phyloP scores from a whole-genome alignment of 805 yeast genomes.

The Metschnikowia anglica region DNA sequence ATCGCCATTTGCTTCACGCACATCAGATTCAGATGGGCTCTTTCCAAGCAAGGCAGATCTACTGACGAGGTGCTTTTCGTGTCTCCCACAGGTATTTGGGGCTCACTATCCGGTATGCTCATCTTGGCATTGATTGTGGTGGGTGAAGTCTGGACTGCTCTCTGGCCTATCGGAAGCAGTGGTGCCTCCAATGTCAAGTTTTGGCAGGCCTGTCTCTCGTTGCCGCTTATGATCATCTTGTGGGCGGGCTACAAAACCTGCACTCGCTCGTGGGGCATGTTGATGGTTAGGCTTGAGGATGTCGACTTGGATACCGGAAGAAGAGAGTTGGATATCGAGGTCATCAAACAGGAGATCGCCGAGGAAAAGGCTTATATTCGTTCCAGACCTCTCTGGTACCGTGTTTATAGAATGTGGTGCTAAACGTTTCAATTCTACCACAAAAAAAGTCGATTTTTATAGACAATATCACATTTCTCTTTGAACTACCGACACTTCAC shows the following conservation, averaged over 20 bases:
- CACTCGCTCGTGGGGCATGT: conserved; percentile 29
- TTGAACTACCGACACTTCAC: too few relatives aligned
- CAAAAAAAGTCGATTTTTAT: background rate
- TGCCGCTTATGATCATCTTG: conserved; percentile 43
- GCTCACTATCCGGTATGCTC: conserved; percentile 34
- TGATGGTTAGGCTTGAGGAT: conserved; percentile 44
- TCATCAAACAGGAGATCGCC: conserved; percentile 37
- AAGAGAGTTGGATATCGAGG: conserved; percentile 36
- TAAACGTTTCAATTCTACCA: conserved; percentile 4
- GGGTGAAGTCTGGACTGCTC: conserved; percentile 41
- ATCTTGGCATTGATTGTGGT: conserved; percentile 34
- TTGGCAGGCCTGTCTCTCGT: conserved; percentile 50
- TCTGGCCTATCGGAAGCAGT: conserved; percentile 34
- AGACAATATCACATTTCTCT: too few relatives aligned
- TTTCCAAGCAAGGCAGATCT: conserved; percentile 33
- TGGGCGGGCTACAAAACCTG: conserved; percentile 44
- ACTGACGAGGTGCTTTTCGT: conserved; percentile 36
- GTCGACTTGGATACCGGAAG: conserved; percentile 65
- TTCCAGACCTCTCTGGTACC: conserved; percentile 26
- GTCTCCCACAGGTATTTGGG: conserved; percentile 37
- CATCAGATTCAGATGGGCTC: conserved; percentile 41
- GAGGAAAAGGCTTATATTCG: conserved; percentile 32
- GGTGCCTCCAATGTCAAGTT: conserved; percentile 33
- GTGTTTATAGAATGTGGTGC: conserved; percentile 34
- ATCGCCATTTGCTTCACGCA: conserved; percentile 41